Evolutionary conservation across 2,329 filamentous ascomycete genomes (phyloP).

Genomic region (Sodiomyces alkalinus): DNA sequence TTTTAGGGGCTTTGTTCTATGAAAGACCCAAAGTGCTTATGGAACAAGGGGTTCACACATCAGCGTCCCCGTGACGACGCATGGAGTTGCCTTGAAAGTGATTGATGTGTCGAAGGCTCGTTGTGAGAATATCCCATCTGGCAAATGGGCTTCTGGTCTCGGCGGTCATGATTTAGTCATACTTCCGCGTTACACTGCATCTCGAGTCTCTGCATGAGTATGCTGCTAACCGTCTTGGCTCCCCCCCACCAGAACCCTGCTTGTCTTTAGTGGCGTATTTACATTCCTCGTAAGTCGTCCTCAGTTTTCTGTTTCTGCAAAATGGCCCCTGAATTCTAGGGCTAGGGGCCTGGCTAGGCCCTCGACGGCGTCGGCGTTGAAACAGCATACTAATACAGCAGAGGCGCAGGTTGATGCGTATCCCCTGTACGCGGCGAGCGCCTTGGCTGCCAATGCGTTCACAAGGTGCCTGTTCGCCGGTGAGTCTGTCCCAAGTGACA

Average conservation of each 20-base stretch:
- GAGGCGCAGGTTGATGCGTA: slow-evolving; percentile 56
- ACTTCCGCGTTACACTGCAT: slow-evolving; percentile 14
- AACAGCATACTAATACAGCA: too few species aligned
- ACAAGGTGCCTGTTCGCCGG: slow-evolving; percentile 61
- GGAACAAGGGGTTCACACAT: too few species aligned
- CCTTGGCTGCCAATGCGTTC: slow-evolving; percentile 73
- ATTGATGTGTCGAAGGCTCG: too few species aligned
- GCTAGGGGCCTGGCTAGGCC: too few species aligned
- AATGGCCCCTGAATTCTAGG: too few species aligned
- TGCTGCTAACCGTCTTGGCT: slow-evolving; percentile 15
- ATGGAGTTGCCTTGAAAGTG: too few species aligned
- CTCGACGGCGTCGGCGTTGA: too few species aligned
- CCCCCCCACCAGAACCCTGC: slow-evolving; percentile 53
- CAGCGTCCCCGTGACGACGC: too few species aligned
- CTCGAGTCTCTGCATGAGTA: slow-evolving; percentile 10
- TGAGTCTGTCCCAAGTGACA: slow-evolving; percentile 23
- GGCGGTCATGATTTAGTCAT: slow-evolving; percentile 13
- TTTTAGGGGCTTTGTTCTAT: too few species aligned
- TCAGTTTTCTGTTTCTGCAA: background rate
- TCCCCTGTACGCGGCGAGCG: slow-evolving; percentile 58
- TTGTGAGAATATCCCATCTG: too few species aligned
- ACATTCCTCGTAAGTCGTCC: slow-evolving; percentile 60
- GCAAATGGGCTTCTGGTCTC: too few species aligned
- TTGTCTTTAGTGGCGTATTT: slow-evolving; percentile 73
- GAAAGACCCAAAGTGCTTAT: too few species aligned